Base-by-base conservation (phyloP, 345 rosid genomes). In the Eucalyptus regnans region DNA sequence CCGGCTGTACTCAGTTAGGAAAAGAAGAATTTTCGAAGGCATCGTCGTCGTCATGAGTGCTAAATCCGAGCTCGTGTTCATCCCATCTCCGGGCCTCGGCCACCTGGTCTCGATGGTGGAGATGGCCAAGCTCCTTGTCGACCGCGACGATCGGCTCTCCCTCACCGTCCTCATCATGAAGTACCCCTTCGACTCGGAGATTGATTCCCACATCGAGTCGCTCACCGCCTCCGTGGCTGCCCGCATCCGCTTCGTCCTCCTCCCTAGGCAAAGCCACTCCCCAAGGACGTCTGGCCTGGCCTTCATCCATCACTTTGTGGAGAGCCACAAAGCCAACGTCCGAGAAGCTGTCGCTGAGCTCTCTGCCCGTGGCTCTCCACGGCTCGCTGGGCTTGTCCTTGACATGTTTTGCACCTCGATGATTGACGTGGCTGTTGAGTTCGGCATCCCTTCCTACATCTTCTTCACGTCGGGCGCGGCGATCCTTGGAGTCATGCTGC, bases 391-490 rank as follows among this genome's bases (percentile, higher is more conserved):
- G 50, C 50, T 49, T 5, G 50, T 49, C 14, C 5, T 49, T 12
- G 15, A 49, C 50, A 49, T 49, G 50, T 49, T 49, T 14, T 49
- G 50, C 50, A 49, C 3, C 51, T 90, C 2, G 50, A 91, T 94
- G 92, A 92, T 95, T 3, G 96, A 96, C 33, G 92, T 93, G 6
- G 96, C 95, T 4, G 86, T 89, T 43, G 95, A 95, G 33, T 64
- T 93, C 12, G 46, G 87, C 4, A 87, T 93, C 22, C 95, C 97
- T 18, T 89, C 88, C 86, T 94, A 95, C 88, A 7, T 95, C 33
- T 95, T 93, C 66, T 93, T 31, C 90, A 87, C 95, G 16, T 91
- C 94, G 1, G 88, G 91, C 85, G 94, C 95, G 5, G 89, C 93
- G 48, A 90, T 58, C 87, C 94, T 95, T 0, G 92, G 89, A 15